These are phyloP conservation scores for Trametes cubensis DNA, from an alignment of 768 basidiomycete species.

Conservation along the genomic window DNA sequence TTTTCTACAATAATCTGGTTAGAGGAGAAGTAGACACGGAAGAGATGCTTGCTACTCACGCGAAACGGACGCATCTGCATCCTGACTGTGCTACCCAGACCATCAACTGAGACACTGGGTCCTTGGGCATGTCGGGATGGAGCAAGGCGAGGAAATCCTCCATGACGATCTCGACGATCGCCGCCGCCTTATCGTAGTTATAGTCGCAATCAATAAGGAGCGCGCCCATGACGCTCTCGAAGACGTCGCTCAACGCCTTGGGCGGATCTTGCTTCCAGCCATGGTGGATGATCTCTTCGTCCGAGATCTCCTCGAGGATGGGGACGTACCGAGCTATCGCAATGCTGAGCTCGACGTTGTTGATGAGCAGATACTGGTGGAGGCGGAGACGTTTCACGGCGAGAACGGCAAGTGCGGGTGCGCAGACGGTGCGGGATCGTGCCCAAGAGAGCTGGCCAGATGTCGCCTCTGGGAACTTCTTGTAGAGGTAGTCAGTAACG, in stretches of 20 bases:
- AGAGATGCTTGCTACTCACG: slow-evolving; percentile 38
- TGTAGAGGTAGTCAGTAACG: slow-evolving; percentile 70
- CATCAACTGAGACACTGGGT: slow-evolving; percentile 75
- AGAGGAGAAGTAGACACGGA: slow-evolving; percentile 12
- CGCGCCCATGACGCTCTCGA: slow-evolving; percentile 85
- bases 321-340: slow-evolving; percentile 67
- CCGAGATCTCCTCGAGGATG: slow-evolving; percentile 55
- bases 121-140: slow-evolving; percentile 58
- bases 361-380: slow-evolving; percentile 71
- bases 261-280: slow-evolving; percentile 88
- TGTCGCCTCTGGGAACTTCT: slow-evolving; percentile 67
- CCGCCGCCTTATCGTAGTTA: slow-evolving; percentile 67
- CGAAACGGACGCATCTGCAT: slow-evolving; percentile 53
- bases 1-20: slow-evolving; percentile 39
- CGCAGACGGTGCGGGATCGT: slow-evolving; percentile 71
- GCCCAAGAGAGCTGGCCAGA: slow-evolving; percentile 79
- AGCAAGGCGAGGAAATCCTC: slow-evolving; percentile 64
- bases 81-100: slow-evolving; percentile 64
- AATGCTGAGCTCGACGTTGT: slow-evolving; percentile 65
- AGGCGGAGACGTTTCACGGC: slow-evolving; percentile 65
- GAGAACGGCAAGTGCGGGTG: slow-evolving; percentile 69
- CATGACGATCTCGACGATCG: slow-evolving; percentile 65
- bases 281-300: slow-evolving; percentile 61
- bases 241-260: slow-evolving; percentile 80
- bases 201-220: slow-evolving; percentile 80